Percentiles rank a stretch among this genome's conserved stretches.
Evolutionary conservation across 768 basidiomycete genomes (phyloP).

Genomic region (Auricularia heimuer): DNA sequence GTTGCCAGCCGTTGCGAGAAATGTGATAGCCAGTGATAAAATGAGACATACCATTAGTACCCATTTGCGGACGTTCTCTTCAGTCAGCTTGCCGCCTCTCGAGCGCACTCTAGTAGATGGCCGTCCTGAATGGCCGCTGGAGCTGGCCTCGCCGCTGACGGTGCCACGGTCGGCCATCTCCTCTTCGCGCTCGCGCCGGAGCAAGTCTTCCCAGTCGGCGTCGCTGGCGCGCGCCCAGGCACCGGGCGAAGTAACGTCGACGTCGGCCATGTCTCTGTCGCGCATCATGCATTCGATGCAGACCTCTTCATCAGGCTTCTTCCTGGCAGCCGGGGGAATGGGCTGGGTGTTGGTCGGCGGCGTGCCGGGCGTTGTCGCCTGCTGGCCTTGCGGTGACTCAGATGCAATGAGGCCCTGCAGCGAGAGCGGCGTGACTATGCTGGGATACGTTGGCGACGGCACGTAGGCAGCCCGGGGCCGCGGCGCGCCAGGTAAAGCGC

Average conservation of each 20-base stretch:
- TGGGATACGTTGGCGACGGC: background rate
- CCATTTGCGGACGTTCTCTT: conserved; percentile 77
- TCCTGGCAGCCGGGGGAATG: background rate
- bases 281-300: conserved; percentile 98
- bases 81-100: conserved; percentile 56
- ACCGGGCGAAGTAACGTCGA: conserved; percentile 75
- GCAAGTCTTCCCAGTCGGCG: conserved; percentile 64
- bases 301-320: conserved; percentile 38
- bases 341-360: background rate
- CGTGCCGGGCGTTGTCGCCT: background rate
- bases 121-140: conserved; percentile 34
- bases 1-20: too few species aligned
- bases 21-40: background rate
- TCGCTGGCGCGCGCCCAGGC: conserved; percentile 92
- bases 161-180: conserved; percentile 28
- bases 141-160: conserved; percentile 13
- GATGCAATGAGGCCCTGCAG: background rate
- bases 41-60: conserved; percentile 49
- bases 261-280: conserved; percentile 95
- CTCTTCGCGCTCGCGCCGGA: conserved; percentile 62
- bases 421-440: background rate
- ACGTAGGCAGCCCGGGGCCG: background rate
- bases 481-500: background rate
- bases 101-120: conserved; percentile 35
- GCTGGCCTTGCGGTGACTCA: background rate